Evolutionary conservation across 176 grass and related monocot genomes (phyloP), one percentile per base, ranked within the genome.

Genomic region (Triticum aestivum): DNA sequence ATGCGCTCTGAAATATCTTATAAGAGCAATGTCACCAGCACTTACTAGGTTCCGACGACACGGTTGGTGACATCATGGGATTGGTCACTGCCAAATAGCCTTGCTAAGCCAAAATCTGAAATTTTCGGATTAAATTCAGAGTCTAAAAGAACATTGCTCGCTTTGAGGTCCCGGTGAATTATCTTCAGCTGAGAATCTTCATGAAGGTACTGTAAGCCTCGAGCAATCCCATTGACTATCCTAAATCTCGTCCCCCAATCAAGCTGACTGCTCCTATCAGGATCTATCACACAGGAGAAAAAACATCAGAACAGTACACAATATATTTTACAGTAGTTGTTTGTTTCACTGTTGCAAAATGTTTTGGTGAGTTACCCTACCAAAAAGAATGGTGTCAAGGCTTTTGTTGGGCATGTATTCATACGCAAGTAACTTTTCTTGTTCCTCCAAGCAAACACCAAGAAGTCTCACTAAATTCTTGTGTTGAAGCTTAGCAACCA

Each of bases 141-240:
- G 44, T 91, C 89, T 54, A 91, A 70, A 18, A 91, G 38, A 70
- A 91, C 89, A 63, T 91, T 91, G 30, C 89, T 91, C 0, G 82
- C 89, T 77, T 91, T 91, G 63, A 88, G 89, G 42, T 91, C 89
- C 17, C 89, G 37, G 52, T 94, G 94, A 74, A 97, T 92, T 59
- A 97, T 94, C 77, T 69, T 92, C 52, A 94, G 34, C 52, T 88
- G 91, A 73, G 94, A 97, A 79, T 97, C 94, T 91, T 97, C 92
- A 30, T 97, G 94, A 56, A 97, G 86, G 66, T 97, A 97, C 20
- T 92, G 92, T 66, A 97, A 85, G 26, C 94, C 94, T 79, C 94
- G 74, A 34, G 94, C 86, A 59, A 92, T 77, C 44, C 90, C 94
- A 47, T 89, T 37, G 8, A 97, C 83, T 80, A 87, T 91, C 69